These are phyloP conservation scores for Penicillium macrosclerotiorum DNA, from an alignment of 495 filamentous ascomycete species.

Conservation along the genomic window DNA sequence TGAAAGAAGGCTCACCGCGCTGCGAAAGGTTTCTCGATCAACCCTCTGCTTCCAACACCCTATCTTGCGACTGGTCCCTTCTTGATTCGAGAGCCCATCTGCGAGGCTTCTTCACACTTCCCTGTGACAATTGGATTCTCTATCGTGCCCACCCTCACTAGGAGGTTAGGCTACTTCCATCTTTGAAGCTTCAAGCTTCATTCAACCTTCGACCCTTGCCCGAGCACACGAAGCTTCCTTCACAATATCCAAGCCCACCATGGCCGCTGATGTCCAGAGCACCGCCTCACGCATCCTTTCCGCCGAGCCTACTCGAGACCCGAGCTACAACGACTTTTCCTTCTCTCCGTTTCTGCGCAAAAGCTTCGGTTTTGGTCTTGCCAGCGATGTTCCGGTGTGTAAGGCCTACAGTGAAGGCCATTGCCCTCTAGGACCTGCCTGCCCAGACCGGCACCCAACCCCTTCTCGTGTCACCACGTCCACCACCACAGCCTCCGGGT, in stretches of 20 bases:
- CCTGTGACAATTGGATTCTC: no score
- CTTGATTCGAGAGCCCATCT: no score
- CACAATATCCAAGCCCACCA: constrained; percentile 15
- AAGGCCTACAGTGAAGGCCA: constrained; percentile 75
- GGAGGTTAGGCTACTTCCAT: no score
- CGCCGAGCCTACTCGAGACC: constrained; percentile 47
- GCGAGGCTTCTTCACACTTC: no score
- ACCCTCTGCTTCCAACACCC: no score
- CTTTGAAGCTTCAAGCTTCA: not conserved
- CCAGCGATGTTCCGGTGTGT: constrained; percentile 72
- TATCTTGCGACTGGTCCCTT: no score
- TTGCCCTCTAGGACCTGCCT: constrained; percentile 74
- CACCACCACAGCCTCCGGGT: constrained; percentile 54
- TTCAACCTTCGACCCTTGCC: not conserved
- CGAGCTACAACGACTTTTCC: constrained; percentile 60
- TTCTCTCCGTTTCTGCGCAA: constrained; percentile 72
- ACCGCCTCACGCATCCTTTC: constrained; percentile 37
- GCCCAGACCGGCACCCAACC: constrained; percentile 63
- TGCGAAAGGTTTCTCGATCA: no score
- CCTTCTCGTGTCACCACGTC: constrained; percentile 46
- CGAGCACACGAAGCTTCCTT: not conserved
- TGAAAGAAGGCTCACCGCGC: no score
- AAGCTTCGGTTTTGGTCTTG: constrained; percentile 75
- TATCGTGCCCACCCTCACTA: no score
- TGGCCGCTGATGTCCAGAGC: constrained; percentile 39